Base-by-base conservation (phyloP, 768 basidiomycete genomes). In the Hypholoma sublateritium region DNA sequence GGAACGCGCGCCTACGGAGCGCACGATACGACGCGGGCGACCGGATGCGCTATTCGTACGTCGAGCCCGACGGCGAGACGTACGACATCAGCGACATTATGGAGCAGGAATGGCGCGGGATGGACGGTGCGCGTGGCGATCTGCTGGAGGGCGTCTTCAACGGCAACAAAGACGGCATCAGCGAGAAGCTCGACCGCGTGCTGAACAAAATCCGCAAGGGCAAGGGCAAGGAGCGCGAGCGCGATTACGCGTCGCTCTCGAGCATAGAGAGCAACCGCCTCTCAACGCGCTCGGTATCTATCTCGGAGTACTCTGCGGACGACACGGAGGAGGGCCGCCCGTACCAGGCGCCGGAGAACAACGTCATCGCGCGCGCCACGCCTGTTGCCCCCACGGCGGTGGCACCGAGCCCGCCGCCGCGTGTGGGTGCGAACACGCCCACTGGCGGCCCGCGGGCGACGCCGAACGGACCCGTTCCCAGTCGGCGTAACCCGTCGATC, bases 61-160 rank as follows among this genome's bases (percentile, higher is more conserved):
- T 98, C 41, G 88, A 93, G 59, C 80, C 85, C 2, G 93, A 95
- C 59, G 96, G 95, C 2, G 92, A 92, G 73, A 89, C 89, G 0
- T 90, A 87, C 65, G 96, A 98, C 69, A 93, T 98, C 68, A 94
- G 92, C 65, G 89, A 96, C 60, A 88, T 97, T 49, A 82, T 98
- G 46, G 93, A 95, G 67, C 85, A 91, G 70, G 96, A 96, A 63
- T 89, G 91, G 80, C 76, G 83, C n/a, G 84, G 81, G 25, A 76
- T 75, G 37, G 72, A 70, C 37, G 41, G 62, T 41, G 66, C 75
- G 28, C 77, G 80, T 66, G 78, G 76, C 39, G 91, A 93, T 63
- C 72, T 93, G 17, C 70, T 93, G 37, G 85, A 89, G 65, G 85
- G 85, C 17, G 85, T 87, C 4, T 75, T 80, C 59, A 82, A 77